These are phyloP conservation scores for Lotus japonicus DNA, from an alignment of 306 rosid species.

Conservation along the genomic window DNA sequence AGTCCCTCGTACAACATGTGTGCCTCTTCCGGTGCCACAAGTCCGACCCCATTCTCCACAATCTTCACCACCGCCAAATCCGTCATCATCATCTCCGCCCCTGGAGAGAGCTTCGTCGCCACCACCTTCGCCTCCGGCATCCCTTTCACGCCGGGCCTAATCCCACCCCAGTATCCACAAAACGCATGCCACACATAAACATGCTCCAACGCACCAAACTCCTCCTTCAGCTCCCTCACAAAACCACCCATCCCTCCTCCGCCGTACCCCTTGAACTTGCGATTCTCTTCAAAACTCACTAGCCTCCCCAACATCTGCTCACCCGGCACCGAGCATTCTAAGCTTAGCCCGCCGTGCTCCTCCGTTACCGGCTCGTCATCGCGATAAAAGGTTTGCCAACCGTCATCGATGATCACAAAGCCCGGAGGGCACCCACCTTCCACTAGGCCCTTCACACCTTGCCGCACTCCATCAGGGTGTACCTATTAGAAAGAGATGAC, in stretches of 20 bases:
- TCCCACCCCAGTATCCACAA: constrained; percentile 79
- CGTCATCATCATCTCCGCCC: constrained; percentile 42
- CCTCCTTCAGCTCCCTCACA: constrained; percentile 56
- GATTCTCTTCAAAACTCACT: constrained; percentile 44
- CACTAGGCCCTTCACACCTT: constrained; percentile 42
- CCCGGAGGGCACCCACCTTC: constrained; percentile 70
- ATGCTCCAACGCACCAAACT: constrained; percentile 39
- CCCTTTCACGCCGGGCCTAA: constrained; percentile 33
- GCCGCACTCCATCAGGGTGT: constrained; percentile 43
- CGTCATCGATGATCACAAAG: constrained; percentile 58
- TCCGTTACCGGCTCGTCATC: constrained; percentile 31
- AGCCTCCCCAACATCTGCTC: constrained; percentile 61
- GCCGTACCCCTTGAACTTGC: constrained; percentile 39
- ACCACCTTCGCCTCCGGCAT: constrained; percentile 46
- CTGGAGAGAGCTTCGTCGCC: constrained; percentile 29
- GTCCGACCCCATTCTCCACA: constrained; percentile 43
- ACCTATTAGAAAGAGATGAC: constrained; percentile 17
- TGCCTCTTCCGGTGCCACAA: constrained; percentile 47
- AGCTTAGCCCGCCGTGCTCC: constrained; percentile 12
- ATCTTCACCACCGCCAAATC: constrained; percentile 62
- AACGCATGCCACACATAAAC: constrained; percentile 78
- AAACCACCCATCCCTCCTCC: constrained; percentile 47
- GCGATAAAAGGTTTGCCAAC: constrained; percentile 57
- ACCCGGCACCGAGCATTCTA: constrained; percentile 35
- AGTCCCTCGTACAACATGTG: constrained; percentile 45